Evolutionary conservation across 2,329 filamentous ascomycete species (phyloP), one percentile per base, ranked within the genome.

Genomic region (Neopestalotiopsis clavispora): DNA sequence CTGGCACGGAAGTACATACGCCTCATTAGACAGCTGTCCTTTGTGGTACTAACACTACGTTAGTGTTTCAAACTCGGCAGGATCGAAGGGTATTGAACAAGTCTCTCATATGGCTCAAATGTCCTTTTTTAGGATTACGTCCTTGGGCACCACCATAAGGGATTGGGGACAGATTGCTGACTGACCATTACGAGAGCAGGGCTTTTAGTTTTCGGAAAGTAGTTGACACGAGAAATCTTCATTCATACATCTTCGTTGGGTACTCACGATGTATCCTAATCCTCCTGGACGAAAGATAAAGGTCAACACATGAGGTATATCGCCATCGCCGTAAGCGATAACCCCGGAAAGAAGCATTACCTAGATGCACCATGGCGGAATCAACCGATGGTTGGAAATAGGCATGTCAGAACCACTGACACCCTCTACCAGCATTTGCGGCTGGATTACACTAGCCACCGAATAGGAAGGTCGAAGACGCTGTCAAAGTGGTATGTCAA

Each of bases 391-490:
- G 23, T 28, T 28, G 23, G 23, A 28, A 28, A 28, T 28, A 28
- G 23, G 23, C 23, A 28, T 28, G 23, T 28, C 23, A 28, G 23
- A 28, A 28, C n/a, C 42, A n/a, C n/a, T 13, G n/a, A 49, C 42
- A 49, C 42, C 42, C 42, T 12, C n/a, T 56, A 56, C 49, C 49
- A 56, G 14, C 13, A 14, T 23, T n/a, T 56, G 49, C 34, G 34
- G 34, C 34, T 38, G 34, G 34, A 38, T 10, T 38, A 38, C 34
- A 38, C 34, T 38, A 38, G 34, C 34, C 10, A 38, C 34, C 34
- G 10, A 62, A n/a, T 62, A 62, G 59, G 59, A 62, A 62, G 59
- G 59, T 62, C 30, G 32, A 62, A 62, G 14, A 30, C 14, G 59
- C 17, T 34, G 59, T 32, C 59, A 62, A 62, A 62, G 59, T 34